phyloP scores from a whole-genome alignment of 23 red algal genomes.

The Gracilaria caudata region DNA sequence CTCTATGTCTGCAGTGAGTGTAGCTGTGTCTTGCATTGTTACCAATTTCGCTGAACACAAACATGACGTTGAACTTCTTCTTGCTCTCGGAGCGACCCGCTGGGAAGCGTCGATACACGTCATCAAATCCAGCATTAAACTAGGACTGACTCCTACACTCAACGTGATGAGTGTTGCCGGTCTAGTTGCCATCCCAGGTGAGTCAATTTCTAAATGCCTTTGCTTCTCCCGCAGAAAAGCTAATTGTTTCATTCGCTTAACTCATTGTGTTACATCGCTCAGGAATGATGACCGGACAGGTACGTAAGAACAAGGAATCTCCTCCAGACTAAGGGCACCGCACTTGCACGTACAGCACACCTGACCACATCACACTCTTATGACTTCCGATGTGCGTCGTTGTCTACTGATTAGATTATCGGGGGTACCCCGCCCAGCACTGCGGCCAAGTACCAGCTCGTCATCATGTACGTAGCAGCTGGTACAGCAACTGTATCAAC shows the following conservation, averaged over 20 bases:
- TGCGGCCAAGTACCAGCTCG: constrained; percentile 64
- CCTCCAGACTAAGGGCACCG: not conserved
- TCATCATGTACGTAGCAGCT: constrained; percentile 49
- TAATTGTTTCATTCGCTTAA: not conserved
- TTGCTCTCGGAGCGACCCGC: constrained; percentile 74
- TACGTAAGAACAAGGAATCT: not conserved
- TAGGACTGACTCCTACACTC: constrained; percentile 80
- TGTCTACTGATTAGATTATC: constrained; percentile 19
- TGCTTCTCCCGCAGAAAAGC: not conserved
- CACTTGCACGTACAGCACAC: not conserved
- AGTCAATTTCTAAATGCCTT: constrained; percentile 12
- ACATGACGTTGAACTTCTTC: constrained; percentile 71
- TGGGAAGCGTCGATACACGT: constrained; percentile 71
- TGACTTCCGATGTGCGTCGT: not conserved
- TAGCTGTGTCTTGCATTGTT: constrained; percentile 56
- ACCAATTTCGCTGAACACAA: constrained; percentile 67
- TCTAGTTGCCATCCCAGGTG: constrained; percentile 88
- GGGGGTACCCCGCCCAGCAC: constrained; percentile 41
- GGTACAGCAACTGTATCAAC: constrained; percentile 47
- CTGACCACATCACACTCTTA: not conserved
- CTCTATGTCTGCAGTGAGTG: constrained; percentile 72
- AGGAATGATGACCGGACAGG: constrained; percentile 70
- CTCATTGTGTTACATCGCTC: not conserved
- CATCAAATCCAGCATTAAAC: constrained; percentile 67
- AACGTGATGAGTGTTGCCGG: constrained; percentile 85